Evolutionary conservation across 108 stramenopile genomes (phyloP), one percentile per base, ranked within the genome.

Genomic region (Fragilariopsis cylindrus): DNA sequence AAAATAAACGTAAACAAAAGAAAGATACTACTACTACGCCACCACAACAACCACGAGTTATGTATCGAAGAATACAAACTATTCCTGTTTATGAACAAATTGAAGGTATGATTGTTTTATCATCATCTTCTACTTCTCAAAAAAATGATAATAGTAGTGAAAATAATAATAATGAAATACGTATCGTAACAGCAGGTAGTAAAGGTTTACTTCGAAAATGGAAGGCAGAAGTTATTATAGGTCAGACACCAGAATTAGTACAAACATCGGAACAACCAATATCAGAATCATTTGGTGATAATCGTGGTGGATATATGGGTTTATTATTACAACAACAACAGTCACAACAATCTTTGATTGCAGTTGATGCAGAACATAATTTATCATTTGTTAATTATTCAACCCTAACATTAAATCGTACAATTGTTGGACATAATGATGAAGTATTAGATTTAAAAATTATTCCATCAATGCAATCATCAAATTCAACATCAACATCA

Each of bases 341-440:
- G n/a, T 7, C 62, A 39, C 66, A 66, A 3, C 71, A 87, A 44
- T 76, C 84, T 43, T 81, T 98, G 16, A 77, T 98, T 66, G 93
- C 88, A 7, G 84, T 92, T 1, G 96, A 96, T 81, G 92, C 93
- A 1, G 97, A 97, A 71, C 93, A 97, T 77, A 96, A 96, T 80
- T 68, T 98, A 52, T 69, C 85, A 15, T 95, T 95, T 76, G 76
- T 96, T 21, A 81, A 80, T 15, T 44, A 63, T 11, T 68, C 74
- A 0, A 45, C 58, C 4, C 55, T 85, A 13, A 16, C 71, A 5
- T 65, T 84, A 1, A 64, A 81, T 65, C 84, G 95, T 60, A 85
- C 92, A 16, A 93, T 97, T 77, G 93, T 98, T 50, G 97, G 96
- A 0, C 89, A 93, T 69, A 96, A 98, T 70, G 97, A 96, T 54